Base-by-base conservation (phyloP, 208 protist species). In the Phytomonas francai region DNA sequence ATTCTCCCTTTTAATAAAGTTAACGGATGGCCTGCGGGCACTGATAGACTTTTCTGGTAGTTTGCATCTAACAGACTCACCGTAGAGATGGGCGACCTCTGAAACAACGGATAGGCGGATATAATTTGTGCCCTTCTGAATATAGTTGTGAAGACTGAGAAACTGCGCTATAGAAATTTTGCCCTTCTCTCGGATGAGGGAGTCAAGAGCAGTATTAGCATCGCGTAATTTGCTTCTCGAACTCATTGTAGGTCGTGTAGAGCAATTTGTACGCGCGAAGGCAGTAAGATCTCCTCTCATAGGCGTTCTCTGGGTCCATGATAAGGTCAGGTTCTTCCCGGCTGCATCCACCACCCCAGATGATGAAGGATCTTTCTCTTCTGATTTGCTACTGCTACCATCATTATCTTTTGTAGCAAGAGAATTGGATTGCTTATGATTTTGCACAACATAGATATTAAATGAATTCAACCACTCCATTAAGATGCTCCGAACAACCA, bases 401-500 rank as follows among this genome's bases (percentile, higher is more conserved):
- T 3, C 27, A 3, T 42, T 9, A 62, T 19, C 2, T 62, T 39
- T 12, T 22, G 14, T 3, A 19, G 30, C 12, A 22, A 62, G 12
- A 19, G 12, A 19, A 19, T 42, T 39, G 14, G 58, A 42, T 19
- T 22, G 34, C 14, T 19, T 22, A 12, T 19, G 67, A 32, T 3
- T 3, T n/a, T 27, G 56, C 39, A 45, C 49, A 8, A 79, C 29
- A 42, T 66, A 51, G 29, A 45, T 42, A 66, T 78, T 76, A 28
- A 89, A 76, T 57, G 63, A 64, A 29, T 66, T 59, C 14, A 92
- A 74, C 86, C 84, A 92, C 42, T 95, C 83, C 14, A 68, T 73
- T 28, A 95, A 71, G 59, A 95, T 74, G 19, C 77, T 71, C 1
- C 75, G 80, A 62, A 92, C 86, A 25, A 89, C 76, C 56, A 81